phyloP scores from a whole-genome alignment of 208 protist species.

The Trypanosoma lewisi region DNA sequence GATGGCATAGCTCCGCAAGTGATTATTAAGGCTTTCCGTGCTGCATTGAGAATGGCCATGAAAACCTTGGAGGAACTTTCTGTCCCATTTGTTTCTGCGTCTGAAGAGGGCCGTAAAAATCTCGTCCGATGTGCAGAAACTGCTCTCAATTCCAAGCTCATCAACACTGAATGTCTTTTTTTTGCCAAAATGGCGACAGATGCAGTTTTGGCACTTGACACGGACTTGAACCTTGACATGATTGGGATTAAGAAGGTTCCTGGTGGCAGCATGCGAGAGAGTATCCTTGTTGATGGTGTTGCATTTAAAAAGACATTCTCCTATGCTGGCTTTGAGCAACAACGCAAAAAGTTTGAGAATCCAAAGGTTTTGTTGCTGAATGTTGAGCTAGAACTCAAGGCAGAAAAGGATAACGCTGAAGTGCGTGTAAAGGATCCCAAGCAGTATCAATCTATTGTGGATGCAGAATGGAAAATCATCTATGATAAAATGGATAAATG shows the following conservation, averaged over 20 bases:
- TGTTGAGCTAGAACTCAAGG: slow-evolving; percentile 99
- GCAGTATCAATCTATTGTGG: slow-evolving; percentile 99
- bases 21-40: slow-evolving; percentile 96
- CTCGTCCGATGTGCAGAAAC: slow-evolving; percentile 97
- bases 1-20: slow-evolving; percentile 99
- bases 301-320: slow-evolving; percentile 99
- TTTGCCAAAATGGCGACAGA: slow-evolving; percentile 99
- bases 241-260: slow-evolving; percentile 99
- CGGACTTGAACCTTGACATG: slow-evolving; percentile 96
- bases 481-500: slow-evolving; percentile 99
- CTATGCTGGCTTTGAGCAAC: slow-evolving; percentile 99
- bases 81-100: slow-evolving; percentile 80
- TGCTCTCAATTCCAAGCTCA: slow-evolving; percentile 99
- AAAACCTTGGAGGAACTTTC: slow-evolving; percentile 91
- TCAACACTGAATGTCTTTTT: slow-evolving; percentile 95
- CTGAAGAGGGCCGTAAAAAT: slow-evolving; percentile 67
- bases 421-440: slow-evolving; percentile 98
- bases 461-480: slow-evolving; percentile 99
- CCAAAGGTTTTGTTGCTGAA: slow-evolving; percentile 99
- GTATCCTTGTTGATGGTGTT: slow-evolving; percentile 98
- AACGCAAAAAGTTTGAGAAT: slow-evolving; percentile 97
- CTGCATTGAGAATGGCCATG: slow-evolving; percentile 74
- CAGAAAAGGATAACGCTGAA: slow-evolving; percentile 99
- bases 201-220: slow-evolving; percentile 95
- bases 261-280: slow-evolving; percentile 99